A percentile compares a stretch with the other conserved stretches of the same genome.
phyloP scores from a whole-genome alignment of 805 yeast genomes.

The Ogataea ganodermae region DNA sequence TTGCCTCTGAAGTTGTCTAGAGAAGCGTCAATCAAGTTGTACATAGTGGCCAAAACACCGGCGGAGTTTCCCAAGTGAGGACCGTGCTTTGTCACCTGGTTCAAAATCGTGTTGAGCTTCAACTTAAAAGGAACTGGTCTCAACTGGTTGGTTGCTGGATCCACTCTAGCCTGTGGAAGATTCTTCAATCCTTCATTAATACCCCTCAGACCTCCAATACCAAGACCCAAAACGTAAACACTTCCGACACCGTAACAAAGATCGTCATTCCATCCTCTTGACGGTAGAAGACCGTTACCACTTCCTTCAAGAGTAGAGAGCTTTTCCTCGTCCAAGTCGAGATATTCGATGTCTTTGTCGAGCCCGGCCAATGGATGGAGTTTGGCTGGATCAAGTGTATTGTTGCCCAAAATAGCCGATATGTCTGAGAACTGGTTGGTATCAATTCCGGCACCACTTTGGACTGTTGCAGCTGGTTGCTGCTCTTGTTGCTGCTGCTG shows the following conservation, averaged over 20 bases:
- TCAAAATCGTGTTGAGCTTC: slow-evolving; percentile 84
- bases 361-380: slow-evolving; percentile 93
- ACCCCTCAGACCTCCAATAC: slow-evolving; percentile 88
- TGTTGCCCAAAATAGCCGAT: slow-evolving; percentile 58
- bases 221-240: slow-evolving; percentile 82
- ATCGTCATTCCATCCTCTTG: slow-evolving; percentile 98
- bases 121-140: slow-evolving; percentile 75
- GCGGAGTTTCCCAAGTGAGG: slow-evolving; percentile 95
- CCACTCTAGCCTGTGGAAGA: slow-evolving; percentile 60
- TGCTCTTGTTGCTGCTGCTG: slow-evolving; percentile 12
- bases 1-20: slow-evolving; percentile 82
- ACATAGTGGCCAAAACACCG: slow-evolving; percentile 88
- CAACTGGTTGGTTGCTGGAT: slow-evolving; percentile 54
- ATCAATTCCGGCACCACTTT: slow-evolving; percentile 8
- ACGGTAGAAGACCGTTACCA: slow-evolving; percentile 80
- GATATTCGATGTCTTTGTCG: slow-evolving; percentile 84
- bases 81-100: slow-evolving; percentile 92
- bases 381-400: slow-evolving; percentile 65
- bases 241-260: slow-evolving; percentile 98
- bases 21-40: slow-evolving; percentile 79
- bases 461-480: slow-evolving; percentile 3
- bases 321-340: slow-evolving; percentile 86
- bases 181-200: slow-evolving; percentile 80
- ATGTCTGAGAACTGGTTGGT: slow-evolving; percentile 56
- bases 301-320: slow-evolving; percentile 80